phyloP scores from a whole-genome alignment of 208 protist species.

The Wallacemonas sp. region DNA sequence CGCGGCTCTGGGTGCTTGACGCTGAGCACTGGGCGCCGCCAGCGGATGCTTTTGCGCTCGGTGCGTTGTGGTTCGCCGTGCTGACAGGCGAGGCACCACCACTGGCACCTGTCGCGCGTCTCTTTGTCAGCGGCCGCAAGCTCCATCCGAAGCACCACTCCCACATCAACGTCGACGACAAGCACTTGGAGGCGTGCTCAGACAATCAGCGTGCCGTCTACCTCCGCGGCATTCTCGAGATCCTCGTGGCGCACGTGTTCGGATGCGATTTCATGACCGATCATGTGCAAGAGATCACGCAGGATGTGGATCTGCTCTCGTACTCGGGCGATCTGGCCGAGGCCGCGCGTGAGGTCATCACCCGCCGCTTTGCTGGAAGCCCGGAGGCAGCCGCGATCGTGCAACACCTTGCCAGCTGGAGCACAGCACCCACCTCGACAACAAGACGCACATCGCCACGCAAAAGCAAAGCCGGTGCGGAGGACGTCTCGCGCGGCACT shows the following conservation, averaged over 20 bases:
- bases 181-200: not conserved
- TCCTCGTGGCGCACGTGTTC: constrained; percentile 8
- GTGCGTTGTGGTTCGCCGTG: constrained; percentile 64
- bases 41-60: constrained; percentile 55
- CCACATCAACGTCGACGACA: no score
- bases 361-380: not conserved
- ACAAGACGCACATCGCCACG: no score
- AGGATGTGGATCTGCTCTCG: not conserved
- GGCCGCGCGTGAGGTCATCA: not conserved
- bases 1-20: not conserved
- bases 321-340: not conserved
- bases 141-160: no score
- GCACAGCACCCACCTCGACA: no score
- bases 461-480: no score
- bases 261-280: not conserved
- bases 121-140: no score
- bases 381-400: no score
- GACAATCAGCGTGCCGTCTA: no score
- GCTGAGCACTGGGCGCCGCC: not conserved
- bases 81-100: constrained; percentile 42
- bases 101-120: no score
- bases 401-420: no score
- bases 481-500: no score
- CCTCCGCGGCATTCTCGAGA: not conserved
- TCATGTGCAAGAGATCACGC: not conserved